phyloP scores from a whole-genome alignment of 2,329 filamentous ascomycete genomes.

The Cladosporium halotolerans region DNA sequence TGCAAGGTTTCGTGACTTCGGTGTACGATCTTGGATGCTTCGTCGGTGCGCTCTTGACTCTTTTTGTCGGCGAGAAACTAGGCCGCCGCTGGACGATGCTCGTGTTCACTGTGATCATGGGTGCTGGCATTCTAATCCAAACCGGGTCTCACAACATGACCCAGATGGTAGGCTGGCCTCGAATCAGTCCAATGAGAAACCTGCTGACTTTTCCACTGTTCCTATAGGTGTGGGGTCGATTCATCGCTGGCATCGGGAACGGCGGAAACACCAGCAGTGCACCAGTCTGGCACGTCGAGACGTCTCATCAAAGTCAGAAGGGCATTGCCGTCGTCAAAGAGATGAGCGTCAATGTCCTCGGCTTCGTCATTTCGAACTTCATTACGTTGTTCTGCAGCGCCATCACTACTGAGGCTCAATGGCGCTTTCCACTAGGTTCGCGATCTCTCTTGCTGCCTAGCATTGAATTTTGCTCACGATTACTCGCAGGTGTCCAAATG shows the following conservation, averaged over 20 bases:
- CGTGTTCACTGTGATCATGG: slow-evolving; percentile 30
- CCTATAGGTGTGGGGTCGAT: slow-evolving; percentile 28
- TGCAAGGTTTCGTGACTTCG: slow-evolving; percentile 13
- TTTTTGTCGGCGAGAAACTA: slow-evolving; percentile 24
- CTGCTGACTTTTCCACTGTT: neutral
- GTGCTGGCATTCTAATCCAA: slow-evolving; percentile 33
- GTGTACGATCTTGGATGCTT: slow-evolving; percentile 23
- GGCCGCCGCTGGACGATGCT: slow-evolving; percentile 25
- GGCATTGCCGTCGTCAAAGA: slow-evolving; percentile 19
- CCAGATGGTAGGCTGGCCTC: slow-evolving; percentile 22
- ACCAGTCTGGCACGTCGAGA: slow-evolving; percentile 37
- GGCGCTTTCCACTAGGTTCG: slow-evolving; percentile 18
- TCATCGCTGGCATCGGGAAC: slow-evolving; percentile 36
- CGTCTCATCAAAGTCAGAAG: slow-evolving; percentile 16
- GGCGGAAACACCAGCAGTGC: slow-evolving; percentile 31
- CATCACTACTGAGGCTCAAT: slow-evolving; percentile 17
- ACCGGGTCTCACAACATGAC: slow-evolving; percentile 32
- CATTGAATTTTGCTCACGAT: neutral
- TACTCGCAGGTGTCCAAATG: slow-evolving; percentile 17
- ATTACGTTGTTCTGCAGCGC: slow-evolving; percentile 21
- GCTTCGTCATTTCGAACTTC: slow-evolving; percentile 18
- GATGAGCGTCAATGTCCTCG: slow-evolving; percentile 20
- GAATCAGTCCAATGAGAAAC: neutral
- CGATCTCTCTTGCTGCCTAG: neutral
- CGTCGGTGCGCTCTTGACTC: slow-evolving; percentile 22